Evolutionary conservation across 768 basidiomycete species (phyloP).

Genomic region (Russula virescens): DNA sequence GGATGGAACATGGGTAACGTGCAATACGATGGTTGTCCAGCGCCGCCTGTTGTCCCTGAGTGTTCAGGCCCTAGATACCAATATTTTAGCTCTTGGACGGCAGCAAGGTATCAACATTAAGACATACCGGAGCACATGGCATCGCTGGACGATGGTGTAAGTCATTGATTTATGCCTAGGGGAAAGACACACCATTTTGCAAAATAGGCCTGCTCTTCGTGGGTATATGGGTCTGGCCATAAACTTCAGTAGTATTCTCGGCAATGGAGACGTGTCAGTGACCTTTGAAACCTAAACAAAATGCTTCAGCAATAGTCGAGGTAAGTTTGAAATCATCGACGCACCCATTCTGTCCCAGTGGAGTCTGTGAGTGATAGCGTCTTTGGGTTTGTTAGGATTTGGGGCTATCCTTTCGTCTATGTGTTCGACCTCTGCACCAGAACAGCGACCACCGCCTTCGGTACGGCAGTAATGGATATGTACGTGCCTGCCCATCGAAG

Average conservation of each 20-base stretch:
- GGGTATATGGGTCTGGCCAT: slow-evolving; percentile 50
- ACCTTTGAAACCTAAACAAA: slow-evolving; percentile 50
- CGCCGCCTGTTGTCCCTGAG: too few species aligned
- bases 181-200: slow-evolving; percentile 41
- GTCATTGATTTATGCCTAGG: background rate
- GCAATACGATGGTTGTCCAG: slow-evolving; percentile 49
- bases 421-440: slow-evolving; percentile 42
- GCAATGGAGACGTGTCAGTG: background rate
- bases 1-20: slow-evolving; percentile 49
- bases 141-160: slow-evolving; percentile 34
- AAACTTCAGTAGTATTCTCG: background rate
- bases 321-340: slow-evolving; percentile 24
- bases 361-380: slow-evolving; percentile 48
- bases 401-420: slow-evolving; percentile 39
- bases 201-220: slow-evolving; percentile 48
- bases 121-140: slow-evolving; percentile 43
- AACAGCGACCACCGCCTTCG: slow-evolving; percentile 34
- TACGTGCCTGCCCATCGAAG: slow-evolving; percentile 50
- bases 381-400: slow-evolving; percentile 44
- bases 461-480: slow-evolving; percentile 54
- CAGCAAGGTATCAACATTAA: too few species aligned
- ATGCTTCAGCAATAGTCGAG: background rate
- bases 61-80: slow-evolving; percentile 45
- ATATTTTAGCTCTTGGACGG: background rate
- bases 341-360: slow-evolving; percentile 54